Base-by-base conservation (phyloP, 163 green algal species). In the Coccomyxa subellipsoidea region DNA sequence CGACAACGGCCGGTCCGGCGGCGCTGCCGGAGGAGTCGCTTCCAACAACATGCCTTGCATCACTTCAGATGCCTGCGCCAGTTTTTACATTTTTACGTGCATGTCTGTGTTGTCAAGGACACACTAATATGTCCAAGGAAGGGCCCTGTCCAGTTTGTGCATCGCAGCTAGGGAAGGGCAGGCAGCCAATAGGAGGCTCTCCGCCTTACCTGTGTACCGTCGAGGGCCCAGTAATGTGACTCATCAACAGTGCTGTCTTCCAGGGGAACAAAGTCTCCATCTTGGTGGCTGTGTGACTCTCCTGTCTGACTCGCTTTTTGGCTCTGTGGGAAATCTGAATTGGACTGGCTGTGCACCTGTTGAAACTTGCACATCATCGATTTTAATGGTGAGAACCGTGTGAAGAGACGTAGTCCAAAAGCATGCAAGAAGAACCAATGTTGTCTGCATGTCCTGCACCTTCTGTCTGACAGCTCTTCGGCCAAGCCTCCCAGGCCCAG, bases 1-100 rank as follows among this genome's bases (percentile, higher is more conserved):
- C 18, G 76, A 69, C 38, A 80, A 32, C 39, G 54, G 76, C 27
- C 76, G 37, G 6, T 80, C 76, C 32, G 72, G 72, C 21, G 72
- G 72, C 6, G 36, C 34, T 29, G 31, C 2, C 21, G 35, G 1
- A 7, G 72, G 35, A 59, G 47, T 59, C 15, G 47, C 47, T 27
- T 59, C 47, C 47, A 59, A 12, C 47, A 59, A 7, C 47, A 59
- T 59, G 3, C 47, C 47, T 5, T 59, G 47, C 47, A 59, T 21
- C 3, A 27, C 47, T 18, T 59, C 47, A 8, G 47, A 18, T 18
- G 47, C 47, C 47, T 59, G 47, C 47, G 47, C 23, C 47, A 59
- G 1, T 8, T 54, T 6, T 59, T 18, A 59, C 47, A 12, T 59
- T 59, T 23, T 59, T 8, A 59, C 47, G n/a, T n/a, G n/a, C n/a